A percentile compares a stretch with the other conserved stretches of the same genome.
Conservation (phyloP, 208 protist genomes). For the Wallacemonas sp. region DNA sequence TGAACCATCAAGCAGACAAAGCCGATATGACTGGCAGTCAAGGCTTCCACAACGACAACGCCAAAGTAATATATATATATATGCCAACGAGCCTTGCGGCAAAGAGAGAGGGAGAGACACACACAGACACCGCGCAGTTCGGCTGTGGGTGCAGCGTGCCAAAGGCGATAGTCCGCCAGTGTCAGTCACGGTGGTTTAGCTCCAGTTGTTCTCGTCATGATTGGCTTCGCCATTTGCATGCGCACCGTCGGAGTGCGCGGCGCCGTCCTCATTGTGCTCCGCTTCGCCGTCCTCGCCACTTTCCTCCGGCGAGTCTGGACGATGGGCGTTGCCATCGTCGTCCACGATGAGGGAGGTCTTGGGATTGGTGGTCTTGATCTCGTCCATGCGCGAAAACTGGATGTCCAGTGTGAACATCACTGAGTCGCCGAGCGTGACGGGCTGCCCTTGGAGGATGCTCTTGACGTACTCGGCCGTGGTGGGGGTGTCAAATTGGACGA, state of each 20-base stretch:
- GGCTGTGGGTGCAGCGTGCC: not conserved
- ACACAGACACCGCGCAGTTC: not conserved
- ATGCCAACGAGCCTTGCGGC: too few relatives aligned
- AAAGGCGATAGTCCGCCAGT: not conserved
- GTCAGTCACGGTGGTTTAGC: constrained; percentile 2
- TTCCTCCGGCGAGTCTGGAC: constrained; percentile 27
- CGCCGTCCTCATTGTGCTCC: not conserved
- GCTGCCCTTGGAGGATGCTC: constrained; percentile 90
- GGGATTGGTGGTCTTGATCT: constrained; percentile 89
- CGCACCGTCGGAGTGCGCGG: not conserved
- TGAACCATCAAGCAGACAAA: too few relatives aligned
- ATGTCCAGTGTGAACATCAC: constrained; percentile 92
- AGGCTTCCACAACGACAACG: too few relatives aligned
- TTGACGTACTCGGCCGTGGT: constrained; percentile 86
- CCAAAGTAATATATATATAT: too few relatives aligned
- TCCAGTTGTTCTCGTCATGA: not conserved
- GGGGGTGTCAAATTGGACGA: constrained; percentile 88
- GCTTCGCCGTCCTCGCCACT: not conserved
- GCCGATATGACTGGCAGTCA: too few relatives aligned
- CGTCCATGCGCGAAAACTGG: constrained; percentile 90
- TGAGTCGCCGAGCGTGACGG: constrained; percentile 86
- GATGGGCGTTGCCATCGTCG: constrained; percentile 65
- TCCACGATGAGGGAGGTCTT: constrained; percentile 78
- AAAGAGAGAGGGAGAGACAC: not conserved
- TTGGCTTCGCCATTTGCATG: not conserved